Percentiles rank a stretch among this genome's conserved stretches.
phyloP scores from a whole-genome alignment of 139 green algal species.

The Ulvella scutata region DNA sequence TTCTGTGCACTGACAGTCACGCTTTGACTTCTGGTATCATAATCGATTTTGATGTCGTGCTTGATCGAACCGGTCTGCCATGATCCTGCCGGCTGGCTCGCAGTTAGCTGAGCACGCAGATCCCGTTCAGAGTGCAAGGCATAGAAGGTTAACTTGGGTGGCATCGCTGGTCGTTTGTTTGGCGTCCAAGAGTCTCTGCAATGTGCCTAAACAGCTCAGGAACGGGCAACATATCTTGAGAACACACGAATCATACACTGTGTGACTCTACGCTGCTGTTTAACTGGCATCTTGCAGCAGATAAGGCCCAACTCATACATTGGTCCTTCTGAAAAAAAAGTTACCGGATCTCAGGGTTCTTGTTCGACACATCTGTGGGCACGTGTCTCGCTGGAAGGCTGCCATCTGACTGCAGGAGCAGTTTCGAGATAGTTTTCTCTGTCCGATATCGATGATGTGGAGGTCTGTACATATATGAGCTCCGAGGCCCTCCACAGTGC shows the following conservation, averaged over 20 bases:
- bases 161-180: not conserved
- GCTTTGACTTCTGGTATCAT: not conserved
- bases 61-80: not conserved
- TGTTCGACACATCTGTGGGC: not conserved
- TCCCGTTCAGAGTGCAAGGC: not conserved
- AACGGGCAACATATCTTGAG: no score
- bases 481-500: not conserved
- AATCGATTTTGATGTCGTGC: not conserved
- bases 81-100: not conserved
- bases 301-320: no score
- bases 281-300: no score
- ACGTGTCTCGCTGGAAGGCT: not conserved
- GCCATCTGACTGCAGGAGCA: not conserved
- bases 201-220: no score
- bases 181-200: not conserved
- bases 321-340: no score
- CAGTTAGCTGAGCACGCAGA: not conserved
- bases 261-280: no score
- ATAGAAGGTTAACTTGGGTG: not conserved
- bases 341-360: no score
- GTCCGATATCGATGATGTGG: constrained; percentile 2
- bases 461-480: not conserved
- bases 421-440: not conserved
- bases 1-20: not conserved
- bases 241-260: no score